These are phyloP conservation scores for Phytophthora macrochlamydospora DNA, from an alignment of 352 stramenopile genomes.

Conservation along the genomic window DNA sequence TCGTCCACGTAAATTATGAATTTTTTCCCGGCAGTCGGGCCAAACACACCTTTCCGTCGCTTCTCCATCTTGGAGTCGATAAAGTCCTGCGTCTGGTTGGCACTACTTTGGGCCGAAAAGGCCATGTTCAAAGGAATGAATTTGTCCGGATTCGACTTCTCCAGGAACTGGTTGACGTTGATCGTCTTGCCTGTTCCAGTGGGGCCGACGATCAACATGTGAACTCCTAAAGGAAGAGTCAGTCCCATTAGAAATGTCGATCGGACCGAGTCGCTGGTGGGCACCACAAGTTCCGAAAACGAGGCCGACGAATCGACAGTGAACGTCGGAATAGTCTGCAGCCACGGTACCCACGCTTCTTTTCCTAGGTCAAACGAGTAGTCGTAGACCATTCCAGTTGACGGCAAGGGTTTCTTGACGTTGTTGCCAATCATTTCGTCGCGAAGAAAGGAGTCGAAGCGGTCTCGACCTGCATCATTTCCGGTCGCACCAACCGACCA, in stretches of 20 bases:
- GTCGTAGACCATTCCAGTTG: slow-evolving; percentile 85
- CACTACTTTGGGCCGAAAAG: slow-evolving; percentile 93
- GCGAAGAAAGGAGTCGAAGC: slow-evolving; percentile 89
- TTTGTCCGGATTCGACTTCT: slow-evolving; percentile 86
- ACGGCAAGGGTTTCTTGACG: slow-evolving; percentile 60
- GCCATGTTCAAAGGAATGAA: slow-evolving; percentile 92
- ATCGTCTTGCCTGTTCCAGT: slow-evolving; percentile 96
- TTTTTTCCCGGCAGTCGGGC: slow-evolving; percentile 89
- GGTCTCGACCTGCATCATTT: slow-evolving; percentile 81
- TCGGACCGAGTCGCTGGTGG: slow-evolving; percentile 92
- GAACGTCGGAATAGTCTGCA: slow-evolving; percentile 90
- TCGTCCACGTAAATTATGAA: slow-evolving; percentile 95
- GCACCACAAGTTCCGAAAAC: slow-evolving; percentile 94
- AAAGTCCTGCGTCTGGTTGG: slow-evolving; percentile 93
- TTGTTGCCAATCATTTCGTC: slow-evolving; percentile 77
- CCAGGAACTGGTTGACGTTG: slow-evolving; percentile 93
- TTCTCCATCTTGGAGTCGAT: slow-evolving; percentile 96
- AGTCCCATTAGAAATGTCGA: slow-evolving; percentile 93
- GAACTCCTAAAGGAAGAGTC: slow-evolving; percentile 77
- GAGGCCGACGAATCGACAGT: slow-evolving; percentile 71
- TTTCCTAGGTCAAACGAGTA: slow-evolving; percentile 88
- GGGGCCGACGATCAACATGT: slow-evolving; percentile 93
- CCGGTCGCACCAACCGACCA: slow-evolving; percentile 93
- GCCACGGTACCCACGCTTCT: slow-evolving; percentile 89
- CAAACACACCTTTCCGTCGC: slow-evolving; percentile 92